These are phyloP conservation scores for Kodamaea nitidulidarum DNA, from an alignment of 805 yeast genomes.

Conservation along the genomic window DNA sequence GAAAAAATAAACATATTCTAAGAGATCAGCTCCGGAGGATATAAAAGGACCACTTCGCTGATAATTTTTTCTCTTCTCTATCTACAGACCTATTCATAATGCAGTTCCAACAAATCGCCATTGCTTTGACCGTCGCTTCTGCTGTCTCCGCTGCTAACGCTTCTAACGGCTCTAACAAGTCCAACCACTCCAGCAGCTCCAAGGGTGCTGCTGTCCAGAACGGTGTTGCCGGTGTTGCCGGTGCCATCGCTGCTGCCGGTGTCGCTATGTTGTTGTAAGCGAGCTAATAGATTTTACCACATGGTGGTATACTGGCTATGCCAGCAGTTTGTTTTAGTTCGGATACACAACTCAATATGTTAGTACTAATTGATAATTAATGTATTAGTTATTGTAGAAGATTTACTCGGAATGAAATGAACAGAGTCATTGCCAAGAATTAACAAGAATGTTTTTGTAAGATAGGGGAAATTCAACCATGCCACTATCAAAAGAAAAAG, in stretches of 20 bases:
- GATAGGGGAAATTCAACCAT: no score
- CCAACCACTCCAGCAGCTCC: constrained; percentile 15
- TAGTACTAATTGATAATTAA: constrained; percentile 5
- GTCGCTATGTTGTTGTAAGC: constrained; percentile 30
- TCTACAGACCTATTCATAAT: constrained; percentile 13
- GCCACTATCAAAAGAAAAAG: no score
- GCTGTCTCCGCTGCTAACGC: constrained; percentile 27
- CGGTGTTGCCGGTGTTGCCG: constrained; percentile 29
- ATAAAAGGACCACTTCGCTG: constrained; percentile 2
- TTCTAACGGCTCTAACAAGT: constrained; percentile 15
- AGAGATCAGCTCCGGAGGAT: constrained; percentile 1
- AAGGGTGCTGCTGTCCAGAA: constrained; percentile 22
- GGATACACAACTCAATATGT: constrained; percentile 2
- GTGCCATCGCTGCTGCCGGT: constrained; percentile 27
- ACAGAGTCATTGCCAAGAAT: no score
- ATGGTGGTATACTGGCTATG: constrained; percentile 3
- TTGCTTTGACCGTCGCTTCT: constrained; percentile 28
- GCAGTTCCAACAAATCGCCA: constrained; percentile 26
- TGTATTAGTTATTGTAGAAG: not conserved
- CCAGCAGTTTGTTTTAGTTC: constrained; percentile 7
- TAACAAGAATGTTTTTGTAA: no score
- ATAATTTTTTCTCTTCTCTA: not conserved
- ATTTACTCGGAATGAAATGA: no score
- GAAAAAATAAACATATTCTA: constrained; percentile 1
- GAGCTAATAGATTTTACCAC: constrained; percentile 3